Evolutionary conservation across 345 rosid genomes (phyloP), one percentile per base, ranked within the genome.

Genomic region (Cardiospermum halicacabum): DNA sequence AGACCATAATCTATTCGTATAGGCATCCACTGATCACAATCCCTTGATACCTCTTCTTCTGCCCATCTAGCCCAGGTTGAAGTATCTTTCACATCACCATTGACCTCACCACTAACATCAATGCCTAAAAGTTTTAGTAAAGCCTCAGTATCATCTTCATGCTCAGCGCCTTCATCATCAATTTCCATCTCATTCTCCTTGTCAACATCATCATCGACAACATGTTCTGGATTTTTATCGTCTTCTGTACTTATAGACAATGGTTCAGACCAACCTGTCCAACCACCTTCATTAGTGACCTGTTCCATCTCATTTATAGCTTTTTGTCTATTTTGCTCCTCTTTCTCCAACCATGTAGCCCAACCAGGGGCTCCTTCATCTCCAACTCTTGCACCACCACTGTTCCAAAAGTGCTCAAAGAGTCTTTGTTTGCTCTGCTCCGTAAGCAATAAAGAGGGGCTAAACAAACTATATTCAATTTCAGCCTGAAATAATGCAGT

Each of bases 211-310:
- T 47, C 64, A 25, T 55, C 50, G 30, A 62, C 74, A 64, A 67
- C 32, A 70, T 75, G 72, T 76, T 69, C 87, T 47, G 73, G 66
- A 55, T 72, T 77, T 48, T 63, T 54, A 71, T 49, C 67, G 57
- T 72, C 69, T 68, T 71, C 84, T 60, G 71, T 69, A 53, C 40
- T 60, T 58, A 73, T 84, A 25, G 92, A 82, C 19, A 72, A 36
- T 24, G 82, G 96, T 69, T 86, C 88, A 50, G 85, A 91, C 99
- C 99, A 94, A 61, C 97, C 97, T 54, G 94, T 91, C 99, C 99
- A 91, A 74, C 99, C 95, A 69, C 99, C 99, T 72, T 67, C 74
- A 11, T 87, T 92, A 53, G 76, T 75, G 32, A 81, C 80, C 58
- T 69, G 82, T 27, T 71, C 65, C 61, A 65, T 47, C 76, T 89